phyloP scores from a whole-genome alignment of 371 early-diverging fungal species.

The Mucor indicus region DNA sequence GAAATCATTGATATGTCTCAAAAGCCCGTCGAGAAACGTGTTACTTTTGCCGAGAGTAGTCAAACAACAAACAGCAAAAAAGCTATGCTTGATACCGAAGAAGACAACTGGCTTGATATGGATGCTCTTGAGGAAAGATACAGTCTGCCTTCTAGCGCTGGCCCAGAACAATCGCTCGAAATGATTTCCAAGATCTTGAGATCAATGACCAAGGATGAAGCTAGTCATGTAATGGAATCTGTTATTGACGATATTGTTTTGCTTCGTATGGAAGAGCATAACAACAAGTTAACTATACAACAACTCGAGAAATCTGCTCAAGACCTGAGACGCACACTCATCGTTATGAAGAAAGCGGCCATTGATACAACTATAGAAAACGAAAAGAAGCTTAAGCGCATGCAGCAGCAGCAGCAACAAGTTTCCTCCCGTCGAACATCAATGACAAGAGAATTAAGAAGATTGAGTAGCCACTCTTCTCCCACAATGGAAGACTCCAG shows the following conservation, averaged over 20 bases:
- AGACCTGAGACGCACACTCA: constrained; percentile 64
- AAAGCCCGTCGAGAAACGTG: constrained; percentile 20
- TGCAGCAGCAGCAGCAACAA: constrained; percentile 31
- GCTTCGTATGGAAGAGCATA: constrained; percentile 56
- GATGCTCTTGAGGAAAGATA: constrained; percentile 47
- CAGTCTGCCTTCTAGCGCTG: constrained; percentile 38
- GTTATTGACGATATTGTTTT: constrained; percentile 72
- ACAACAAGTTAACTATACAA: constrained; percentile 49
- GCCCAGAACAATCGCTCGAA: constrained; percentile 45
- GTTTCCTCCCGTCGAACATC: constrained; percentile 32
- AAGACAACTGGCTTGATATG: constrained; percentile 26
- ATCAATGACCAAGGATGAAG: constrained; percentile 59
- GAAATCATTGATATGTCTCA: constrained; percentile 12
- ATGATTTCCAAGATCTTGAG: constrained; percentile 57
- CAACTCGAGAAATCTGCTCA: constrained; percentile 61
- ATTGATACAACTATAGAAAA: constrained; percentile 69
- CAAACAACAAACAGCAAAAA: background rate
- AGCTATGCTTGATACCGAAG: background rate
- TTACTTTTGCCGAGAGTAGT: constrained; percentile 39
- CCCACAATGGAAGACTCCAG: constrained; percentile 19
- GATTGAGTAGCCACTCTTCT: constrained; percentile 3
- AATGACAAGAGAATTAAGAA: constrained; percentile 50
- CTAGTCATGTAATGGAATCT: constrained; percentile 60
- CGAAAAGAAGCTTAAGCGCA: constrained; percentile 63
- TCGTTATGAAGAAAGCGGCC: constrained; percentile 74